A percentile compares a stretch with the other conserved stretches of the same genome.
Evolutionary conservation across 441 rosid genomes (phyloP).

Genomic region (Arabidopsis hybrid): DNA sequence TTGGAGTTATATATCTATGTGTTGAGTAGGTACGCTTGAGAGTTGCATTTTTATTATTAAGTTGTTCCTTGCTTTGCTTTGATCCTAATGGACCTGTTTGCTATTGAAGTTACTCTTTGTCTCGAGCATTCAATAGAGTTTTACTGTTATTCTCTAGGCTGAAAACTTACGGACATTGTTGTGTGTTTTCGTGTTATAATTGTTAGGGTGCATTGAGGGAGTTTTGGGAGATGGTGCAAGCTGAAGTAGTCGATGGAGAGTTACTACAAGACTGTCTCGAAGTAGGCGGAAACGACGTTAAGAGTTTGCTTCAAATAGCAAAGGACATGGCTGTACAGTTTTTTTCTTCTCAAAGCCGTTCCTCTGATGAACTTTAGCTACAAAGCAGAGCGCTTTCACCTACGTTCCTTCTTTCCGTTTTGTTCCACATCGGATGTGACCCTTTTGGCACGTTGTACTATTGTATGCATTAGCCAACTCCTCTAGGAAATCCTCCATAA

Average conservation of each 20-base stretch:
- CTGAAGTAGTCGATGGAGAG: constrained; percentile 70
- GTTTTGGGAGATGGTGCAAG: constrained; percentile 58
- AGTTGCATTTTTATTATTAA: too few relatives aligned
- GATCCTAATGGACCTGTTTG: background rate
- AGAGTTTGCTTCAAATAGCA: constrained; percentile 65
- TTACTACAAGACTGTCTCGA: constrained; percentile 76
- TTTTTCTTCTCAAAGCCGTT: constrained; percentile 44
- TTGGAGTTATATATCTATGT: background rate
- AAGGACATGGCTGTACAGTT: constrained; percentile 57
- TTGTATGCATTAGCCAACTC: constrained; percentile 14
- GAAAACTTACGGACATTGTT: background rate
- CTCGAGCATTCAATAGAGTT: background rate
- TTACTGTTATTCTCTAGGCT: background rate
- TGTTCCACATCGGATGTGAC: constrained; percentile 20
- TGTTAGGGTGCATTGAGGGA: constrained; percentile 73
- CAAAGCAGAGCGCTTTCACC: constrained; percentile 19
- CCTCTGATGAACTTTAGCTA: constrained; percentile 45
- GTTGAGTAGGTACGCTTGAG: background rate
- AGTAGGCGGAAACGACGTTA: constrained; percentile 65
- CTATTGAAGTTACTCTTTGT: constrained; percentile 12
- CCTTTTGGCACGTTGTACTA: constrained; percentile 13
- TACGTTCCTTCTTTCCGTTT: constrained; percentile 23
- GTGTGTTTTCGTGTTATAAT: background rate
- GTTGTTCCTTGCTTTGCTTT: background rate
- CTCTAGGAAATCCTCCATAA: constrained; percentile 15